Evolutionary conservation across 768 basidiomycete genomes (phyloP).

Genomic region (Naganishia vaughanmartiniae): DNA sequence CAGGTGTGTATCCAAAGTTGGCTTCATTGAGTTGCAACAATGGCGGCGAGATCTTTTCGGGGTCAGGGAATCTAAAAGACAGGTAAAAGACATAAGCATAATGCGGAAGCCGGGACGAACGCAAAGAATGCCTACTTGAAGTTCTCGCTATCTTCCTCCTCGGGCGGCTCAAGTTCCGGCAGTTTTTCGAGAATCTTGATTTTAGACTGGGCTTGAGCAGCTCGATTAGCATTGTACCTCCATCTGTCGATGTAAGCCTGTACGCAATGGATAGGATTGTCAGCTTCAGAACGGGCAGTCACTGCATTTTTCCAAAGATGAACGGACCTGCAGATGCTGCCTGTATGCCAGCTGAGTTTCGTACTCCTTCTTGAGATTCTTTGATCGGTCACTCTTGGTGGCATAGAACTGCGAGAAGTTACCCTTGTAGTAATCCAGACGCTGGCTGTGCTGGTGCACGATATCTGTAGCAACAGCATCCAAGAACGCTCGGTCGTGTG

Average conservation of each 20-base stretch:
- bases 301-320: background rate
- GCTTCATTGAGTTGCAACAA: slow-evolving; percentile 87
- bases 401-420: slow-evolving; percentile 99
- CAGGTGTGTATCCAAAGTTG: slow-evolving; percentile 77
- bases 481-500: slow-evolving; percentile 95
- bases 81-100: slow-evolving; percentile 4
- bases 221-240: slow-evolving; percentile 95
- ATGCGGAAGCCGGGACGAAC: background rate
- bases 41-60: slow-evolving; percentile 96
- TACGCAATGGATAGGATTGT: background rate
- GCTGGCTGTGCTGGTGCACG: slow-evolving; percentile 83
- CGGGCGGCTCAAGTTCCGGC: slow-evolving; percentile 88
- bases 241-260: slow-evolving; percentile 98
- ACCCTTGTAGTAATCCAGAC: slow-evolving; percentile 98
- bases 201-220: slow-evolving; percentile 78
- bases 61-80: slow-evolving; percentile 73
- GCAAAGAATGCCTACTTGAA: slow-evolving; percentile 64
- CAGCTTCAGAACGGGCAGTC: background rate
- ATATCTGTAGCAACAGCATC: slow-evolving; percentile 98
- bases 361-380: slow-evolving; percentile 85
- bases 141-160: slow-evolving; percentile 83
- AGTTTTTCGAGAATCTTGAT: slow-evolving; percentile 80
- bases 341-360: slow-evolving; percentile 94
- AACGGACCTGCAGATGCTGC: slow-evolving; percentile 62
- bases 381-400: slow-evolving; percentile 91